Evolutionary conservation across 768 basidiomycete species (phyloP), one percentile per base, ranked within the genome.

Genomic region (Auriscalpium microsporum): DNA sequence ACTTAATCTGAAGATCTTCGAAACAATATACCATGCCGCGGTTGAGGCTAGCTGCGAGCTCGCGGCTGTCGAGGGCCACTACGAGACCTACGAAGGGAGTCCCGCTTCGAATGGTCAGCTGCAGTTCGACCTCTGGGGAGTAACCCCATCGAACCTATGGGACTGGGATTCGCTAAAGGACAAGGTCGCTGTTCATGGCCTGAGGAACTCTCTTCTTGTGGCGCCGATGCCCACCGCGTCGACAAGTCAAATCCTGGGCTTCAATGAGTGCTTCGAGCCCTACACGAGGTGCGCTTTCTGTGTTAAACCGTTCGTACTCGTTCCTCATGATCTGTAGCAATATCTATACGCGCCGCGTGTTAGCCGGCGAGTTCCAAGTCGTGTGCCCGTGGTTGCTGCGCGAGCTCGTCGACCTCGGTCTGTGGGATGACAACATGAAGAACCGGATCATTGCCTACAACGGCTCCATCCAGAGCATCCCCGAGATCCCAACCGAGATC

Each of bases 181-280:
- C 63, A 87, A 90, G 71, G 87, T 99, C 53, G 82, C 82, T 16
- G 74, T 78, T 62, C 78, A 80, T 64, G 95, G 95, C 54, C 71
- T 97, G 54, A 74, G 93, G 59, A 98, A 98, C 75, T 94, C 95
- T 34, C 75, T 97, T 16, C 75, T 97, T 11, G 73, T 90, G 57
- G 86, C 95, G 0, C 95, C 95, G n/a, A 99, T 99, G 96, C 96
- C 96, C 1, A 99, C 96, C 35, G 96, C 96, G 1, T 95, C 93
- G 21, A 99, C 96, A 2, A 93, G 90, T 71, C 96, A 98, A 73
- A 99, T 99, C 64, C 79, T 98, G 50, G 96, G 96, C 45, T 89
- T 89, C 77, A 99, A 98, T 70, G 96, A 98, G 65, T 98, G 95
- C 72, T 98, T 99, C 70, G 96, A 99, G 73, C 94, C 96, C 1